Evolutionary conservation across 192 early-diverging fungal species (phyloP).

Genomic region (Coemansia sp.): DNA sequence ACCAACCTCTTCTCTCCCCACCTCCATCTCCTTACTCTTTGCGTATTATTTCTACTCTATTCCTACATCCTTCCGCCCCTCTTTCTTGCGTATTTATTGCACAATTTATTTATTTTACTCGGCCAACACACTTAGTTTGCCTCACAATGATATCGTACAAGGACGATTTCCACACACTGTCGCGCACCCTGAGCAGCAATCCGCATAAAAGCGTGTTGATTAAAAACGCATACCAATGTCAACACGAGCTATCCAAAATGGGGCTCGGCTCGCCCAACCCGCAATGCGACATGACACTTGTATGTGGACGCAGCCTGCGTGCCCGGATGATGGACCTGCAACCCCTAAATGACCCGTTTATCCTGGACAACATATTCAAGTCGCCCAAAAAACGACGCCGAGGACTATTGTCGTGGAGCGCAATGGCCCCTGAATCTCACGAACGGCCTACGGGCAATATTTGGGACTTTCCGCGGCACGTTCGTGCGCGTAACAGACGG

Average conservation of each 20-base stretch:
- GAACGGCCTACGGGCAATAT: background rate
- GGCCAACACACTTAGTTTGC: background rate
- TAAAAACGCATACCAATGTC: constrained; percentile 49
- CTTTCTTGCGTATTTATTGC: background rate
- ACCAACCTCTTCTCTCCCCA: background rate
- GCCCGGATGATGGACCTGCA: constrained; percentile 38
- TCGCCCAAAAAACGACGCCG: constrained; percentile 46
- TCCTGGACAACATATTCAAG: constrained; percentile 54
- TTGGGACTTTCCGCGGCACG: constrained; percentile 39
- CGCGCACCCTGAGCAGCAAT: constrained; percentile 41
- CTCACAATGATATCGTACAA: constrained; percentile 15
- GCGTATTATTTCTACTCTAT: background rate
- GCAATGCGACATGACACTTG: constrained; percentile 35
- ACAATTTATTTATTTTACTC: background rate
- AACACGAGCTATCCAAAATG: constrained; percentile 21
- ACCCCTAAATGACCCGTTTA: constrained; percentile 48
- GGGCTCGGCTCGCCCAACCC: constrained; percentile 17
- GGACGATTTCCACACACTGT: constrained; percentile 25
- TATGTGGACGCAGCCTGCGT: constrained; percentile 20
- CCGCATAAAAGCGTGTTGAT: constrained; percentile 41
- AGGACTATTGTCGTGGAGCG: constrained; percentile 47
- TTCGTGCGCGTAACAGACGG: constrained; percentile 32
- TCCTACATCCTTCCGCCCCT: background rate
- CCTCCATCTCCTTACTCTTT: background rate
- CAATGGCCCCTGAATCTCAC: constrained; percentile 12